Base-by-base conservation (phyloP, 2,329 filamentous ascomycete species). In the Diaporthe eres region DNA sequence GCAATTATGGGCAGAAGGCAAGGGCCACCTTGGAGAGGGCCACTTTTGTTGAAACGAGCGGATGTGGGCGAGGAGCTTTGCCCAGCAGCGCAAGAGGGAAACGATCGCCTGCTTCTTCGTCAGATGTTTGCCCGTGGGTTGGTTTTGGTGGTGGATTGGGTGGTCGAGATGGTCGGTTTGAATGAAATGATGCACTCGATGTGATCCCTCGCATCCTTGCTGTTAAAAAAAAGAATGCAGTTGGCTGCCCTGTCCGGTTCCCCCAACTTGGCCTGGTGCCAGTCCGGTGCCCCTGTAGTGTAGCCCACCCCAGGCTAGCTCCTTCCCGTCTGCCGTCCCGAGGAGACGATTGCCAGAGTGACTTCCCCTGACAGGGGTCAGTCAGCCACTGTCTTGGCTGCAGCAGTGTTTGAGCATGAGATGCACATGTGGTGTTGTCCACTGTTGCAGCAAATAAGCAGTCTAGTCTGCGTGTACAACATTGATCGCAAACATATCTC, bases 21-120 rank as follows among this genome's bases (percentile, higher is more conserved):
- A 31, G 42, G 42, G 25, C 42, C 42, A 34, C 39, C 42, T 49
- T 37, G 61, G 61, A 31, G 13, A 37, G 63, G 47, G 31, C 63
- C 63, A 68, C 63, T 68, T 68, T 68, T 68, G 63, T 53, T 68
- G 63, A 68, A 68, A 68, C 63, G 63, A 68, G 47, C 47, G 63
- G 47, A 68, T 39, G 31, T 39, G 47, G 47, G 31, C 39, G 63
- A 68, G 47, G 44, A 67, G 63, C 17, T 22, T 49, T 31, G 47
- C 47, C 47, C 63, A 68, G 63, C 31, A 39, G 15, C 31, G 25
- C 63, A 67, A 68, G 22, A 68, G 8, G 63, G 47, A 53, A 68
- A 39, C 13, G 63, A 68, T 68, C 47, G 31, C 31, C 63, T 37
- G 39, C n/a, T 34, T 5, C 39, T 42, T 49, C n/a, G 31, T 65